Percentiles rank a stretch among this genome's conserved stretches.
Conservation (phyloP, 495 filamentous ascomycete species). For the Hypoxylon lienhwacheense region DNA sequence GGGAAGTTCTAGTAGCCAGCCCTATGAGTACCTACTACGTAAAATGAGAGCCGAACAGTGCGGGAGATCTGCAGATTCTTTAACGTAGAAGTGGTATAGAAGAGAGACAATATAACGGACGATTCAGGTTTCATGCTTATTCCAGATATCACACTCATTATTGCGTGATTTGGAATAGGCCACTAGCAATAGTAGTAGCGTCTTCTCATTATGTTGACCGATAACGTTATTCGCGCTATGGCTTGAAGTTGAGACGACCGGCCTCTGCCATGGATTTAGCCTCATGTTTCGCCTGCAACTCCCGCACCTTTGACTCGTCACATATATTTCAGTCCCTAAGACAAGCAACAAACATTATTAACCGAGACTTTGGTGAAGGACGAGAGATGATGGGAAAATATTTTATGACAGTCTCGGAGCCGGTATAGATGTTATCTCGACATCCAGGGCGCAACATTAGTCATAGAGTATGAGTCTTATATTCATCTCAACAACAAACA, state of each 20-base stretch:
- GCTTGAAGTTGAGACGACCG: neutral
- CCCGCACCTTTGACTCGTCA: too few relatives aligned
- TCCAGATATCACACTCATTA: neutral
- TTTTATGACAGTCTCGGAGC: neutral
- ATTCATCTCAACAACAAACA: neutral
- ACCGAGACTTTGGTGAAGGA: too few relatives aligned
- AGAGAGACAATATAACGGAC: too few relatives aligned
- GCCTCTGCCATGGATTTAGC: neutral
- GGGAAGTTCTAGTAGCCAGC: too few relatives aligned
- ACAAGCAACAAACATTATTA: too few relatives aligned
- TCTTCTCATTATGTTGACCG: neutral
- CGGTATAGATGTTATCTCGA: neutral
- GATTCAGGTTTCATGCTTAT: neutral
- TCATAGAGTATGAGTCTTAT: neutral
- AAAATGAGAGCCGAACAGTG: too few relatives aligned
- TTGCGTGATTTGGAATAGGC: neutral
- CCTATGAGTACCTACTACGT: too few relatives aligned
- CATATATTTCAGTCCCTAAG: too few relatives aligned
- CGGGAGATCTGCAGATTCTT: too few relatives aligned
- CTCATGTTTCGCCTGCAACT: too few relatives aligned
- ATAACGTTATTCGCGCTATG: constrained; percentile 10
- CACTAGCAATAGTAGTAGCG: neutral
- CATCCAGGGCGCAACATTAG: neutral
- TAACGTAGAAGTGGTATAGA: too few relatives aligned
- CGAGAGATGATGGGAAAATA: too few relatives aligned